Percentiles rank a stretch among this genome's conserved stretches.
These are phyloP conservation scores for Coemansia sp. DNA, from an alignment of 192 early-diverging fungal genomes.

Conservation along the genomic window DNA sequence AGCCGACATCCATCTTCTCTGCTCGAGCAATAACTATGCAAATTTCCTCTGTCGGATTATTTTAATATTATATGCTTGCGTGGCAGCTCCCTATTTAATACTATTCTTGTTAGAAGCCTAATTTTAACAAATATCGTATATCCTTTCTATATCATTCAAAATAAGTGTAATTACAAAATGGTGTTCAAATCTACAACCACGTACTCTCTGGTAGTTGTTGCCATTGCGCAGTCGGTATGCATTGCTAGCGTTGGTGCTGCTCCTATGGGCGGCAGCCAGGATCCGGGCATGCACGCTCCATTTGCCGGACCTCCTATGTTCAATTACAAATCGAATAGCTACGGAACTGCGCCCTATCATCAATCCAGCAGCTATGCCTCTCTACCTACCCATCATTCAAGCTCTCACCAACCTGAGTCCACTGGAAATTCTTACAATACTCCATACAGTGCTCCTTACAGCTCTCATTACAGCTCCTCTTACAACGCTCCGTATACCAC, in stretches of 20 bases:
- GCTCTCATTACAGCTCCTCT: background rate
- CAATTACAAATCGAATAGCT: background rate
- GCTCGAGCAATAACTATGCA: background rate
- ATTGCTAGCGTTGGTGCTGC: background rate
- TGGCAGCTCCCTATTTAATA: background rate
- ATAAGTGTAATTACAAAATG: conserved; percentile 14
- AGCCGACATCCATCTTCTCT: background rate
- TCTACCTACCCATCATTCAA: background rate
- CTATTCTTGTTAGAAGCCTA: background rate
- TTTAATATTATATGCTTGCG: background rate
- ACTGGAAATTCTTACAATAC: background rate
- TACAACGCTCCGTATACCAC: background rate
- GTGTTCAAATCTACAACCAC: conserved; percentile 31
- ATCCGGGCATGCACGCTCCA: background rate
- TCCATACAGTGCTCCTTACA: background rate
- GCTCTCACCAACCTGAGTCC: background rate
- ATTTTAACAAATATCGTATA: too few species aligned
- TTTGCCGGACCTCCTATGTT: conserved; percentile 22
- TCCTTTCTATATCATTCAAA: background rate
- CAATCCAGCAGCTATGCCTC: background rate
- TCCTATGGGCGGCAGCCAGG: background rate
- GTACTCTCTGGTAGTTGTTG: conserved; percentile 36
- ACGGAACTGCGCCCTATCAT: background rate
- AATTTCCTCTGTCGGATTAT: background rate
- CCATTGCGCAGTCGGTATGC: conserved; percentile 27